Evolutionary conservation across 2,329 filamentous ascomycete species (phyloP), one percentile per base, ranked within the genome.

Genomic region (Microsporum audouinii): DNA sequence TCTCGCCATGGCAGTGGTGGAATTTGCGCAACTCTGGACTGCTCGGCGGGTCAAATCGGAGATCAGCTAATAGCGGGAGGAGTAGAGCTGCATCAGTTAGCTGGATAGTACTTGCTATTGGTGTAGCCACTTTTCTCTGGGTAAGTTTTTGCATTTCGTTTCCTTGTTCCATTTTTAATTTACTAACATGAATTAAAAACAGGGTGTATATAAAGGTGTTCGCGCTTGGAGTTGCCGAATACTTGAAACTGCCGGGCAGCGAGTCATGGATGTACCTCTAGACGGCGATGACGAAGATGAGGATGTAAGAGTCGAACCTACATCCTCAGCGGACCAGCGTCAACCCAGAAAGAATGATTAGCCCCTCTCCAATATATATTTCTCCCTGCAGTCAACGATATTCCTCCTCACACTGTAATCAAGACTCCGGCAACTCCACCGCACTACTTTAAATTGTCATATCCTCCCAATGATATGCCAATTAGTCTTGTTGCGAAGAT

Each of bases 361-460:
- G 68, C 31, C 8, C 31, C 33, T 5, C n/a, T 53, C 12, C 29
- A 33, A 53, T 34, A 47, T 36, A 36, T 43, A 43, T 23, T 4
- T 17, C 10, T 43, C n/a, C 10, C 39, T 43, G n/a, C 31, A n/a
- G 14, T 33, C 8, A n/a, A 33, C 14, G 12, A 3, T n/a, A 49
- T 33, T 8, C 27, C 17, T 47, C 3, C 17, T 10, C 5, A 29
- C 17, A 1, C 17, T 47, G 4, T 27, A 29, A 47, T 47, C 5
- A 10, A 10, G 10, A 27, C 14, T 5, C 34, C 34, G 10, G 2
- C 43, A 27, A 27, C 43, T 47, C 33, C 31, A 47, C 31, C 88
- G 90, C 90, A 92, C 88, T 87, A 88, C 88, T 87, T 95, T 96
- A 88, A 96, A 91, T 94, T 95, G 89, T 83, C 89, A 91, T 83